phyloP scores from a whole-genome alignment of 2,329 filamentous ascomycete genomes.

The Juglanconis oblonga region DNA sequence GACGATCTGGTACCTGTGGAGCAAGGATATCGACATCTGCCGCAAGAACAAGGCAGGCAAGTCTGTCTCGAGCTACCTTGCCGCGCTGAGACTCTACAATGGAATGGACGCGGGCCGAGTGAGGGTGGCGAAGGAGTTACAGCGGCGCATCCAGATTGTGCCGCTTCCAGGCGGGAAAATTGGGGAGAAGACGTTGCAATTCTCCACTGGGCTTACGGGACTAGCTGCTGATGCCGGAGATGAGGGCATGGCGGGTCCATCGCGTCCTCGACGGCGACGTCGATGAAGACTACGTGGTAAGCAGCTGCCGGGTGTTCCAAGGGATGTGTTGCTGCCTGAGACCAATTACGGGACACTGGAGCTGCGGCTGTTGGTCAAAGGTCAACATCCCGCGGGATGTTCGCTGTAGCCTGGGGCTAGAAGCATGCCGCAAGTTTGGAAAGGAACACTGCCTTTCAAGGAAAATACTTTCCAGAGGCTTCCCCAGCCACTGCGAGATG shows the following conservation, averaged over 20 bases:
- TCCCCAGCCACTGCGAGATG: too few relatives aligned
- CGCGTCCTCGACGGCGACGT: neutral
- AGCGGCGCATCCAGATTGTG: neutral
- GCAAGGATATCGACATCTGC: slow-evolving; percentile 8
- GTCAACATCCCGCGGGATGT: too few relatives aligned
- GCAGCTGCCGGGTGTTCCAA: too few relatives aligned
- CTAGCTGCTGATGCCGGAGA: neutral
- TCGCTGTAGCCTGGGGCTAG: too few relatives aligned
- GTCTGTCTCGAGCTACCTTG: slow-evolving; percentile 5
- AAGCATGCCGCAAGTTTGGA: too few relatives aligned
- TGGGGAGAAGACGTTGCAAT: slow-evolving; percentile 1
- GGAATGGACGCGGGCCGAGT: neutral
- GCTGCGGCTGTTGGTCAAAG: too few relatives aligned
- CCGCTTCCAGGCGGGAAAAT: neutral
- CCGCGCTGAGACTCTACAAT: neutral
- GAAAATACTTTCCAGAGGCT: too few relatives aligned
- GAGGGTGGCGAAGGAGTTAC: neutral
- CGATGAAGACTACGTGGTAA: too few relatives aligned
- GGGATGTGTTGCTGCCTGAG: too few relatives aligned
- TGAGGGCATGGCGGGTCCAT: neutral
- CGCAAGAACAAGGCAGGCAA: slow-evolving; percentile 7
- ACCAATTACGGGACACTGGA: too few relatives aligned
- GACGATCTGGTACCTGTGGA: slow-evolving; percentile 10
- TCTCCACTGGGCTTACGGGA: neutral
- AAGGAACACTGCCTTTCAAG: too few relatives aligned